Conservation (phyloP, 2,329 filamentous ascomycete species). For the Phaeosphaeriaceae sp. region DNA sequence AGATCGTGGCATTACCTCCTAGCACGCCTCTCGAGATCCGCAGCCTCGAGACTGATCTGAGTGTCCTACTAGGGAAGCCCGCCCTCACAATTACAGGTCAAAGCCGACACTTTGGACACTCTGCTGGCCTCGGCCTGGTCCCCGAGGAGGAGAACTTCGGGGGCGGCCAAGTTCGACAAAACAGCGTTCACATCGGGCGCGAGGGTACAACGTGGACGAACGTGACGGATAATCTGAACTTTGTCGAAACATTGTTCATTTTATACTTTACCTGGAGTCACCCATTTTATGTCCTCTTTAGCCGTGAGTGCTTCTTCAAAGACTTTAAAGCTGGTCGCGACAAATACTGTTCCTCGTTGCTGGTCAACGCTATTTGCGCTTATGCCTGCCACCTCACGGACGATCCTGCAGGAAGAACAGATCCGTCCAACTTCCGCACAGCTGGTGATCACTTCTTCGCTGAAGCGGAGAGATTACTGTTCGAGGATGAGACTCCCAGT, state of each 20-base stretch:
- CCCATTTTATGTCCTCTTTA: conserved; percentile 74
- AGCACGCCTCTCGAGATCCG: conserved; percentile 27
- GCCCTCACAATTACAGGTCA: conserved; percentile 40
- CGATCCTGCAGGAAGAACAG: conserved; percentile 67
- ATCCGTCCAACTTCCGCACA: conserved; percentile 66
- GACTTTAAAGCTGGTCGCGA: conserved; percentile 67
- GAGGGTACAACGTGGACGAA: conserved; percentile 61
- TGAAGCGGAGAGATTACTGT: conserved; percentile 68
- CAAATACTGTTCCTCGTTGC: conserved; percentile 71
- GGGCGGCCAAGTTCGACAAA: conserved; percentile 18
- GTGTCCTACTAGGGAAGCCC: conserved; percentile 47
- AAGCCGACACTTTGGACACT: conserved; percentile 47
- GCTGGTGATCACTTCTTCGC: conserved; percentile 78
- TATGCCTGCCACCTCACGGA: conserved; percentile 73
- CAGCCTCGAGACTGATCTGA: conserved; percentile 45
- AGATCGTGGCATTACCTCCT: conserved; percentile 45
- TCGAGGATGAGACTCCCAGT: conserved; percentile 63
- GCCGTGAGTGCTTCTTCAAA: conserved; percentile 71
- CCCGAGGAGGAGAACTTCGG: conserved; percentile 43
- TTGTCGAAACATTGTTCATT: conserved; percentile 68
- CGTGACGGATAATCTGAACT: conserved; percentile 62
- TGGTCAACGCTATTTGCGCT: conserved; percentile 70
- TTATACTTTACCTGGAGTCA: conserved; percentile 77
- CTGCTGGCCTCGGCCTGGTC: conserved; percentile 46
- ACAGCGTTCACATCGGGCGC: conserved; percentile 19